Base-by-base conservation (phyloP, 2,329 filamentous ascomycete genomes). In the Phaeosphaeriaceae sp. region DNA sequence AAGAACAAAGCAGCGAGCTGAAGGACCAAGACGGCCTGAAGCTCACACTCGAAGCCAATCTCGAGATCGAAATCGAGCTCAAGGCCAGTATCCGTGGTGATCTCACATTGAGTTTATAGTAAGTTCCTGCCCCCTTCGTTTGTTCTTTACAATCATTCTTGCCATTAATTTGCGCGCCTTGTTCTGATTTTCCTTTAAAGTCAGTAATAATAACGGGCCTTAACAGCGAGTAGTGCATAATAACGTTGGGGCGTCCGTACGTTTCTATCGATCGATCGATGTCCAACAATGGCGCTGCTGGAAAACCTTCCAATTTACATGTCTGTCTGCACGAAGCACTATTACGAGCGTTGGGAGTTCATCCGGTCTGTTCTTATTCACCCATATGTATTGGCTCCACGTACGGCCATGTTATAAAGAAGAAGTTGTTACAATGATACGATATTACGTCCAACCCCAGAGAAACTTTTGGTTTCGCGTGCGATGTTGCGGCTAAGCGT, bases 31-130 rank as follows among this genome's bases (percentile, higher is more conserved):
- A 93, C 70, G 90, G 91, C 42, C 77, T 93, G 73, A 89, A 89
- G 75, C 78, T 94, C 73, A 86, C 89, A 40, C 80, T 95, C 22
- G 92, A 94, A 73, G 81, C 93, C 55, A 93, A 94, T 77, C 82
- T 95, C 57, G 92, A 95, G 66, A 85, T 95, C 51, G 92, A 95
- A 78, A 91, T 95, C 61, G 90, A 93, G 70, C 84, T 95, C 61
- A 95, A 95, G 83, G 92, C 92, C 21, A 89, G 90, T 77, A 93
- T 95, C 65, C 89, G 93, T 70, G 93, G 93, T 72, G 93, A 96
- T 80, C 80, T 96, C 64, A 93, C 91, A 32, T 79, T 95, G 65
- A 90, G 89, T 64, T 83, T 95, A 72, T 87, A 91, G 90, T 92
- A 85, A 83, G 87, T 89, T 24, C 9, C 21, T 3, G 10, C 6